Base-by-base conservation (phyloP, 108 stramenopile genomes). In the Skeletonema menzelii region DNA sequence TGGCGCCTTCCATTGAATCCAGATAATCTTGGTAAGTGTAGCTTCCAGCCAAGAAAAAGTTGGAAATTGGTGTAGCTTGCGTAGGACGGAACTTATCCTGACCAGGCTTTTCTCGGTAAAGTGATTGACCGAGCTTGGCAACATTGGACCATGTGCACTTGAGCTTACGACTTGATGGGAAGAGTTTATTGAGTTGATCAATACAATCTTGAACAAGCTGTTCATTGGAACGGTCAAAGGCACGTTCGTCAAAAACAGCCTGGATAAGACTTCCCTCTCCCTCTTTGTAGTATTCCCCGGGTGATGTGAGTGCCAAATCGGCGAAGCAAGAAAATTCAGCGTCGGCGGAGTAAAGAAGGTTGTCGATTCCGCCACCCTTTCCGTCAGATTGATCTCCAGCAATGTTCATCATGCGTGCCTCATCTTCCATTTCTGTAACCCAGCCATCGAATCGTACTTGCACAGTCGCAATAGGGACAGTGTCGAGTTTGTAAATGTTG, bases 1-100 rank as follows among this genome's bases (percentile, higher is more conserved):
- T 98, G 5, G 97, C 97, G 38, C 97, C 96, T 70, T 98, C 97
- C 97, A 98, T 98, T 28, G 96, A 97, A 80, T 97, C 96, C 63
- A 97, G 72, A 77, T 98, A 98, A 83, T 98, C 97, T 72, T 97
- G 97, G 82, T 95, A 98, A 2, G 97, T 98, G 81, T 98, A 98
- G 11, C 94, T 95, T 20, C 97, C 97, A 1, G 96, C 93, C 82
- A 98, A 76, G 90, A 95, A 98, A 84, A 98, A 97, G 89, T 98
- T 98, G 40, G 90, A 72, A 77, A 97, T 91, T 37, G 97, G 97
- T 34, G 96, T 98, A 42, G 93, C 94, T 74, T 98, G 97, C 58
- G 69, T 89, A 13, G 97, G 97, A 17, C 97, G 88, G 85, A 86
- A 97, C 67, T 90, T 89, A 69, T 98, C 97, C 87, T 96, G 91